phyloP scores from a whole-genome alignment of 768 basidiomycete species.

The Termitomyces titanicus region DNA sequence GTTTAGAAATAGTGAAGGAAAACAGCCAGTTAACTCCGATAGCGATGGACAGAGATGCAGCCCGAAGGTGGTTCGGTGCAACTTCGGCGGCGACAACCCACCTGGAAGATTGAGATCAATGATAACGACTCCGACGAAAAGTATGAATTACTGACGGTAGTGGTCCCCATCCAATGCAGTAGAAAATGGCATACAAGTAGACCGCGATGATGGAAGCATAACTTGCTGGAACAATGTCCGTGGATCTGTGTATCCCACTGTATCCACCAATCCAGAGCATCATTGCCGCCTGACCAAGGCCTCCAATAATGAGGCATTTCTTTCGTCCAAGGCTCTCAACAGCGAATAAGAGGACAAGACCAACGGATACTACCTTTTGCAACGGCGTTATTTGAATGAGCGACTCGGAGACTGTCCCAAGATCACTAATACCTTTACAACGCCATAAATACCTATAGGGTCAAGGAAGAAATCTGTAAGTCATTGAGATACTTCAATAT shows the following conservation, averaged over 20 bases:
- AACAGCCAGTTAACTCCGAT: conserved; percentile 44
- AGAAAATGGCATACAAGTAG: conserved; percentile 46
- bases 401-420: no score
- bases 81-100: conserved; percentile 43
- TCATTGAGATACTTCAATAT: background rate
- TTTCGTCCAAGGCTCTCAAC: conserved; percentile 49
- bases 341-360: conserved; percentile 37
- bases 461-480: background rate
- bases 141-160: conserved; percentile 24
- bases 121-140: background rate
- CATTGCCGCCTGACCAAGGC: conserved; percentile 42
- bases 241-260: conserved; percentile 29
- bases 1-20: conserved; percentile 41
- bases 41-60: conserved; percentile 32
- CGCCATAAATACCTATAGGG: conserved; percentile 27
- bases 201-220: conserved; percentile 43
- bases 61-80: conserved; percentile 41
- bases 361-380: conserved; percentile 41
- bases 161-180: conserved; percentile 39
- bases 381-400: no score
- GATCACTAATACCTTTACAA: conserved; percentile 25
- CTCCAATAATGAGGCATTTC: conserved; percentile 43
- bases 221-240: conserved; percentile 30
- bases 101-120: conserved; percentile 10
- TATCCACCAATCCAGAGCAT: conserved; percentile 49